Percentiles rank a stretch among this genome's conserved stretches.
Conservation (phyloP, 768 basidiomycete species). For the Naganishia vaughanmartiniae region DNA sequence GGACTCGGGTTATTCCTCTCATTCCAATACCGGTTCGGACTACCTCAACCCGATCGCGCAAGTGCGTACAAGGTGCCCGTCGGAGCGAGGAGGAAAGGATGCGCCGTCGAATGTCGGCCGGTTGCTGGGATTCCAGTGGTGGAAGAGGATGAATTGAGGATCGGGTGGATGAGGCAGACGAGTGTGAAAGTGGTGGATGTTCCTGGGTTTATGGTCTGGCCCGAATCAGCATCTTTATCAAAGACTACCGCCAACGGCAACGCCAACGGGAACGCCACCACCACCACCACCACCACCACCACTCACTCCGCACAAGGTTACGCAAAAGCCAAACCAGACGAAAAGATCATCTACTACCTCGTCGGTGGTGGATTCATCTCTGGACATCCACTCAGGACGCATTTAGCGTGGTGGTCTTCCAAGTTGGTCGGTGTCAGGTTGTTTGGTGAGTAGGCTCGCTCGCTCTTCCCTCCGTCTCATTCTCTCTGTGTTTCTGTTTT, state of each 20-base stretch:
- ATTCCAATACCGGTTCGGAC: slow-evolving; percentile 18
- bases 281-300: not conserved
- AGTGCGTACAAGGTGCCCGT: slow-evolving; percentile 27
- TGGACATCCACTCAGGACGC: slow-evolving; percentile 39
- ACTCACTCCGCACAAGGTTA: slow-evolving; percentile 30
- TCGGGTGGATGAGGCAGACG: slow-evolving; percentile 34
- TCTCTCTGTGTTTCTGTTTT: not conserved
- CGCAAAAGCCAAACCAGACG: slow-evolving; percentile 40
- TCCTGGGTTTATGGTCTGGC: slow-evolving; percentile 40
- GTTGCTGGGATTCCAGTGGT: slow-evolving; percentile 31
- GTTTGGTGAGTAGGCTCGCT: slow-evolving; percentile 23
- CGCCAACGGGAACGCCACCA: not conserved
- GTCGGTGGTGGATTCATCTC: slow-evolving; percentile 49
- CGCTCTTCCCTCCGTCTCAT: not conserved
- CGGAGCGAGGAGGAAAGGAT: slow-evolving; percentile 1
- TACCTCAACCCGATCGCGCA: slow-evolving; percentile 24
- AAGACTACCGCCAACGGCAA: not conserved
- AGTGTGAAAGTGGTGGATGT: slow-evolving; percentile 29
- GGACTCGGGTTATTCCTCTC: not conserved
- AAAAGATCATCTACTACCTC: slow-evolving; percentile 52
- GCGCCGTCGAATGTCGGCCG: slow-evolving; percentile 27
- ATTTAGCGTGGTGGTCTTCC: slow-evolving; percentile 39
- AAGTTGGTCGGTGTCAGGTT: slow-evolving; percentile 13
- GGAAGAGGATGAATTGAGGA: slow-evolving; percentile 18
- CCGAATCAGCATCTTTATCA: not conserved